Percentiles rank a stretch among this genome's conserved stretches.
Conservation (phyloP, 495 filamentous ascomycete species). For the Talaromyces liani region DNA sequence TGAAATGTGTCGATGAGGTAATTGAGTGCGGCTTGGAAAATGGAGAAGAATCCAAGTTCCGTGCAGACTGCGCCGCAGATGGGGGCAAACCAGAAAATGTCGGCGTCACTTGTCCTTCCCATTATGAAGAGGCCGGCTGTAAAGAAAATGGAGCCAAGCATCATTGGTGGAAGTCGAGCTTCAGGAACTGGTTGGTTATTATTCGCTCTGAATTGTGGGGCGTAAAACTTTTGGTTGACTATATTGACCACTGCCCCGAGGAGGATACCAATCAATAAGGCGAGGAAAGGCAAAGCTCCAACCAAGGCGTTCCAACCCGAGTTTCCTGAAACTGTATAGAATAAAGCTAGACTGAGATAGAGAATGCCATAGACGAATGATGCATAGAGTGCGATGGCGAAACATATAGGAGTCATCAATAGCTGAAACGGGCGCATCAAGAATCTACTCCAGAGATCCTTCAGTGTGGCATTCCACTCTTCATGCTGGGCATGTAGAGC, state of each 20-base stretch:
- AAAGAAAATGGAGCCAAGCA: slow-evolving; percentile 51
- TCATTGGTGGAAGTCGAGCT: slow-evolving; percentile 56
- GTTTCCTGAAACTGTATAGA: slow-evolving; percentile 53
- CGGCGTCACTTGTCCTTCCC: slow-evolving; percentile 40
- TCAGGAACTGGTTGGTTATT: slow-evolving; percentile 45
- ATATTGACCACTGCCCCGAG: slow-evolving; percentile 42
- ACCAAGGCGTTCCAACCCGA: slow-evolving; percentile 51
- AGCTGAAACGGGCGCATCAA: slow-evolving; percentile 55
- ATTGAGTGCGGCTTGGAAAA: slow-evolving; percentile 47
- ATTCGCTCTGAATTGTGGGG: slow-evolving; percentile 37
- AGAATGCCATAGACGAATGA: slow-evolving; percentile 52
- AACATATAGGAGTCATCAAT: slow-evolving; percentile 50
- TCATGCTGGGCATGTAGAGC: slow-evolving; percentile 59
- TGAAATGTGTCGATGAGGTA: slow-evolving; percentile 54
- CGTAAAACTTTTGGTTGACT: slow-evolving; percentile 45
- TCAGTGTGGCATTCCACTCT: slow-evolving; percentile 57
- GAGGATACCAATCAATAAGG: slow-evolving; percentile 48
- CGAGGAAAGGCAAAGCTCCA: slow-evolving; percentile 51
- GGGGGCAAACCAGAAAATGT: slow-evolving; percentile 55
- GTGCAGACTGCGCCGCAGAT: slow-evolving; percentile 49
- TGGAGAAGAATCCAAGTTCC: slow-evolving; percentile 57
- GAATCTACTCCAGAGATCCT: slow-evolving; percentile 53
- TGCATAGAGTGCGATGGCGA: slow-evolving; percentile 50
- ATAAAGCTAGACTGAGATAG: slow-evolving; percentile 49
- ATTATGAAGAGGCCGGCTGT: slow-evolving; percentile 50